phyloP scores from a whole-genome alignment of 371 early-diverging fungal genomes.

The Choanephora cucurbitarum region DNA sequence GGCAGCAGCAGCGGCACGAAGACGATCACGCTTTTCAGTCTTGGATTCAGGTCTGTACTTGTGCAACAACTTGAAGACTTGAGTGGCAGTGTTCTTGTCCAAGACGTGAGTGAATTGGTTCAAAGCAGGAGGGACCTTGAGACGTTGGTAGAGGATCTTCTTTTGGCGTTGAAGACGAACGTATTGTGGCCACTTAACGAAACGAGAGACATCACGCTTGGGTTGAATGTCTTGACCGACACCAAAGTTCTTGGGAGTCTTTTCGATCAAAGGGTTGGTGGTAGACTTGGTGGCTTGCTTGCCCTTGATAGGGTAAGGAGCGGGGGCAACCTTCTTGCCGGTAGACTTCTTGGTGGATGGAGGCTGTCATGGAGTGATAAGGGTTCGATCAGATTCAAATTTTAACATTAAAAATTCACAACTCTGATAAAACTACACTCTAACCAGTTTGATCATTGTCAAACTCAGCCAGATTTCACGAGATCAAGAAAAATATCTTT shows the following conservation, averaged over 20 bases:
- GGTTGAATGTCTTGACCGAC: constrained; percentile 94
- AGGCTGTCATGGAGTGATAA: constrained; percentile 36
- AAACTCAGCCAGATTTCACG: constrained; percentile 7
- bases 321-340: constrained; percentile 91
- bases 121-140: constrained; percentile 99
- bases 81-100: constrained; percentile 96
- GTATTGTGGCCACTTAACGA: constrained; percentile 97
- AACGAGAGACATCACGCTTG: constrained; percentile 92
- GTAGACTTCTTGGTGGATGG: constrained; percentile 58
- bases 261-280: constrained; percentile 90
- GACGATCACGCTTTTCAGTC: constrained; percentile 94
- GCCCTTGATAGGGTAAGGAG: constrained; percentile 77
- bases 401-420: constrained; percentile 18
- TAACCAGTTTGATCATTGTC: constrained; percentile 2
- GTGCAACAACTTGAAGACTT: constrained; percentile 93
- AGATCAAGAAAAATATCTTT: constrained; percentile 1
- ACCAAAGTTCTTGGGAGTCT: constrained; percentile 88
- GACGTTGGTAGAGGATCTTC: constrained; percentile 93
- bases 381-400: constrained; percentile 25
- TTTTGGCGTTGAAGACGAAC: constrained; percentile 96
- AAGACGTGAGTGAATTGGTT: constrained; percentile 98
- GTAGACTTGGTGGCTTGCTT: constrained; percentile 70
- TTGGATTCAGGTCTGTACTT: constrained; percentile 99
- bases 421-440: constrained; percentile 26
- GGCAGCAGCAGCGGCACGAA: constrained; percentile 50